Conservation (phyloP, 2,329 filamentous ascomycete species). For the Neurospora crassa region DNA sequence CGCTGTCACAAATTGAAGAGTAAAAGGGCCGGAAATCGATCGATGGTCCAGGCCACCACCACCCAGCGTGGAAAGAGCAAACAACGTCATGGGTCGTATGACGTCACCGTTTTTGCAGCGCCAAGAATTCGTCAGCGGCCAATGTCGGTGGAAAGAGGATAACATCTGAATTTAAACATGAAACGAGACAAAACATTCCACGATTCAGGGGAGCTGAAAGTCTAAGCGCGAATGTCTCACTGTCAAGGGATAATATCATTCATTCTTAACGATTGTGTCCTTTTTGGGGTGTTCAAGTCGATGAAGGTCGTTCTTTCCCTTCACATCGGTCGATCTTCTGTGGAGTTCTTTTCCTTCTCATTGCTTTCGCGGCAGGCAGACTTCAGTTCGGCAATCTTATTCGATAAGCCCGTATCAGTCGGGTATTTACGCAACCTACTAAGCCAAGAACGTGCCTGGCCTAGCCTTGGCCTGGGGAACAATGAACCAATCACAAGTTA, state of each 20-base stretch:
- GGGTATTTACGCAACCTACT: too few relatives aligned
- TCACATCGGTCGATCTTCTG: background rate
- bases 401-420: background rate
- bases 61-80: background rate
- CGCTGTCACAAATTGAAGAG: background rate
- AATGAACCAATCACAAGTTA: background rate
- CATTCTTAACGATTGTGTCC: background rate
- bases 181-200: background rate
- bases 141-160: background rate
- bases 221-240: background rate
- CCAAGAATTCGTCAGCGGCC: background rate
- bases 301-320: background rate
- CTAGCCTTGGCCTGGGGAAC: too few relatives aligned
- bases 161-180: background rate
- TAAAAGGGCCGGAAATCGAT: background rate
- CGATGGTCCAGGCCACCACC: background rate
- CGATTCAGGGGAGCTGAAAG: background rate
- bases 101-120: background rate
- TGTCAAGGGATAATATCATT: background rate
- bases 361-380: background rate
- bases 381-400: background rate
- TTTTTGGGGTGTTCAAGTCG: background rate
- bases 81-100: background rate
- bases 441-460: background rate
- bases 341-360: background rate